A percentile compares a stretch with the other conserved stretches of the same genome.
These are phyloP conservation scores for Pseudozyma tsukubaensis DNA, from an alignment of 1,284 basidiomycete species.

Conservation along the genomic window DNA sequence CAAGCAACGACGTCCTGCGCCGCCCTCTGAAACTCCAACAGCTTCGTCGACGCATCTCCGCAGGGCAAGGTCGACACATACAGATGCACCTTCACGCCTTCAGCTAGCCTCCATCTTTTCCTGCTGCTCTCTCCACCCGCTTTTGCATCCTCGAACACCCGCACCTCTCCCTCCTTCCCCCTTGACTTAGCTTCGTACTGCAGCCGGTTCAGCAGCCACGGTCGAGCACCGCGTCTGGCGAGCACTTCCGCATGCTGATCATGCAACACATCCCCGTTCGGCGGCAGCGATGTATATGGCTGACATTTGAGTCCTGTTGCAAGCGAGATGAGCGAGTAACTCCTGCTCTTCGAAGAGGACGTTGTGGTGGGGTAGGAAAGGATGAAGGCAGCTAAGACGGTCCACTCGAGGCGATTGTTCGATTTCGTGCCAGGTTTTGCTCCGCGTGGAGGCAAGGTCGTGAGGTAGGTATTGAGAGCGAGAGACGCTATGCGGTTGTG, in stretches of 20 bases:
- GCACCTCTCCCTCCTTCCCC: not conserved
- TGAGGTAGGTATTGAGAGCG: constrained; percentile 25
- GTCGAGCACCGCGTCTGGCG: constrained; percentile 80
- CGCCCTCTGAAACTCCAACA: constrained; percentile 41
- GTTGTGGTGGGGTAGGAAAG: constrained; percentile 16
- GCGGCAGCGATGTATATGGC: constrained; percentile 76
- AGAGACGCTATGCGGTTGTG: constrained; percentile 31
- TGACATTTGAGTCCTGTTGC: constrained; percentile 90
- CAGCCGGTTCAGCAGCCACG: constrained; percentile 84
- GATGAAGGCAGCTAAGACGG: constrained; percentile 51
- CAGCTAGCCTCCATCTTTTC: constrained; percentile 72
- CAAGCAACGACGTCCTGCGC: constrained; percentile 28
- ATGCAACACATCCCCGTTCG: constrained; percentile 83
- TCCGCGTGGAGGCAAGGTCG: constrained; percentile 30
- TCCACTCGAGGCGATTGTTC: constrained; percentile 51
- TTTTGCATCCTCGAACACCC: constrained; percentile 11
- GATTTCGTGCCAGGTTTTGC: constrained; percentile 45
- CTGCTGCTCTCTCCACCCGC: not conserved
- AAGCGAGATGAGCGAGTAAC: constrained; percentile 73
- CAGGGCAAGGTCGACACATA: constrained; percentile 93
- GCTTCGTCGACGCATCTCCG: constrained; percentile 31
- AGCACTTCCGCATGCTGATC: constrained; percentile 92
- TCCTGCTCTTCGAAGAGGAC: not conserved
- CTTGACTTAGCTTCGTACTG: constrained; percentile 52
- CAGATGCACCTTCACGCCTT: constrained; percentile 75